Conservation (phyloP, 2,329 filamentous ascomycete species). For the Camillea tinctor region DNA sequence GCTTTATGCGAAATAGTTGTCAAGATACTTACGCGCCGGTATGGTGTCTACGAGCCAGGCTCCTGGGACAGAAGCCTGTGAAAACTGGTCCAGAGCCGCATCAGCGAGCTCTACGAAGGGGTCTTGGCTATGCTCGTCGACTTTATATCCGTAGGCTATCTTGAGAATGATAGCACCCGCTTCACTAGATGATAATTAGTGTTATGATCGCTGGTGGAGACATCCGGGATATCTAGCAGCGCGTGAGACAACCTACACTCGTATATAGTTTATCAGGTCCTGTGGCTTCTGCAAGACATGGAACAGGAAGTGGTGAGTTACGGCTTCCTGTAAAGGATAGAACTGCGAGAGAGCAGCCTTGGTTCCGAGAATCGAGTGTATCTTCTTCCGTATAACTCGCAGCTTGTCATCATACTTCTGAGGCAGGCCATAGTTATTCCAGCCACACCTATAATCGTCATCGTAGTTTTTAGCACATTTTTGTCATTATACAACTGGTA, state of each 20-base stretch:
- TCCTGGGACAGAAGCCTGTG: slow-evolving; percentile 12
- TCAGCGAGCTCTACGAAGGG: slow-evolving; percentile 22
- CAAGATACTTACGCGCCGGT: slow-evolving; percentile 19
- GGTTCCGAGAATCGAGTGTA: slow-evolving; percentile 45
- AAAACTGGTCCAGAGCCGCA: slow-evolving; percentile 21
- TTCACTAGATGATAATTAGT: slow-evolving; percentile 17
- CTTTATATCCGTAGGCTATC: slow-evolving; percentile 30
- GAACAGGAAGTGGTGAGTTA: slow-evolving; percentile 11
- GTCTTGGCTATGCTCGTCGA: slow-evolving; percentile 22
- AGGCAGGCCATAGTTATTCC: slow-evolving; percentile 36
- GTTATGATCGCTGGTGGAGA: background rate
- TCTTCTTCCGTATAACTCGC: slow-evolving; percentile 43
- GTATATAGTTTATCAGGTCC: background rate
- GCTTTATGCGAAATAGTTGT: background rate
- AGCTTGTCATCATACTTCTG: slow-evolving; percentile 38
- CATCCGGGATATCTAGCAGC: slow-evolving; percentile 2
- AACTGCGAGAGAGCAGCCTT: slow-evolving; percentile 32
- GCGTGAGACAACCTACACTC: background rate
- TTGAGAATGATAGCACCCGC: slow-evolving; percentile 27
- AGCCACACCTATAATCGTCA: slow-evolving; percentile 31
- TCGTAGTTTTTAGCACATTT: slow-evolving; percentile 1
- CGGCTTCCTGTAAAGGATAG: slow-evolving; percentile 5
- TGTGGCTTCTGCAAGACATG: slow-evolving; percentile 5
- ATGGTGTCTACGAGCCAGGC: slow-evolving; percentile 30
- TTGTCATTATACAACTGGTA: background rate